Base-by-base conservation (phyloP, 2,329 filamentous ascomycete genomes). In the Drechslera avenae region DNA sequence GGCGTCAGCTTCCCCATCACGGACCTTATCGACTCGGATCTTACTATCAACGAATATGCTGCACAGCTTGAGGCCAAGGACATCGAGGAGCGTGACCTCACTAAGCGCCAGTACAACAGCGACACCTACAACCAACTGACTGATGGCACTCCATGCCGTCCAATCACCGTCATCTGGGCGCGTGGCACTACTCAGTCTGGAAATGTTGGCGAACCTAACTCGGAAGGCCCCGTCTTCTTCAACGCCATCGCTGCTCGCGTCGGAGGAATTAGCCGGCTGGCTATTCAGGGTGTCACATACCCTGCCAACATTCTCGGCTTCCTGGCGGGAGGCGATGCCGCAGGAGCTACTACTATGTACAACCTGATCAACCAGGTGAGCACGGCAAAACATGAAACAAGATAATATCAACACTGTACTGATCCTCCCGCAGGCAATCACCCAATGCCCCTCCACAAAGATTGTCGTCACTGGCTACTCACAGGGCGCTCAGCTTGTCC, bases 221-320 rank as follows among this genome's bases (percentile, higher is more conserved):
- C 81, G 2, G 65, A 63, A 37, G 64, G 64, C 1, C 81, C 81
- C 3, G 73, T 76, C 1, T 78, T 83, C 65, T 79, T 81, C 64
- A 71, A 77, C 23, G 74, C 75, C 5, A 65, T 84, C 2, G 72
- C 71, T 9, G 46, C 62, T 8, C 54, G 66, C 14, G 63, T 82
- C 23, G 79, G 76, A 32, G 71, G 64, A 36, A 56, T 66, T 7
- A 70, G 67, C 41, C 74, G 75, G 40, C 63, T 83, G 12, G 76
- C 76, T 4, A 75, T 82, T n/a, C 82, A 84, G 66, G 82, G 81
- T 42, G 79, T 84, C n/a, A 73, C 77, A 23, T 84, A 84, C 60
- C 62, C 76, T 2, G 81, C 81, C 6, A 56, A 56, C 19, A 48
- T 70, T 16, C 5, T 54, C 12, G 80, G 80, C 0, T 81, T 80